Base-by-base conservation (phyloP, 116 monocot species). In the Dioscorea cayenensis region DNA sequence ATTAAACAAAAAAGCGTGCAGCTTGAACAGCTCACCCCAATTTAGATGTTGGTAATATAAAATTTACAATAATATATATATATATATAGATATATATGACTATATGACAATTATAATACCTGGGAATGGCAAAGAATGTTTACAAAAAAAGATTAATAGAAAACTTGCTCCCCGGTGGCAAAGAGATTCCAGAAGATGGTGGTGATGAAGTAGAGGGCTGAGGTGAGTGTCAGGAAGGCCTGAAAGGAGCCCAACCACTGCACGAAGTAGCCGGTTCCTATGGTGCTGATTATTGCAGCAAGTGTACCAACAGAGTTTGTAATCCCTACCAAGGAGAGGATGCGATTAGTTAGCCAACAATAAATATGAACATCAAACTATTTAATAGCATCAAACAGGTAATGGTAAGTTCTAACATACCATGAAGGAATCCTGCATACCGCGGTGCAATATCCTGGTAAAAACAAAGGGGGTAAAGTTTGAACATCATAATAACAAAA, bases 241-340 rank as follows among this genome's bases (percentile, higher is more conserved):
- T 90, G 92, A 72, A 95, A 92, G 6, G 95, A 95, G 67, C 95
- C 95, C 75, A 92, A 35, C 89, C 92, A 87, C 74, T 95, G 81
- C 21, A 92, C 95, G 29, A 91, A 91, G 55, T 91, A 95, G 8
- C 92, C 95, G 4, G 92, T 69, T 14, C 92, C 95, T 48, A 95
- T 86, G 13, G 95, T 95, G 82, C 95, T 90, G 67, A 92, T 77
- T 38, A 92, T 87, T 32, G 95, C 95, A 22, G 95, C 92, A 17
- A 92, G 14, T 3, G 95, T 95, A 22, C 92, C 95, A 5, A 73
- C 58, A 5, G 86, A 78, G 72, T 95, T 95, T 35, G 92, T 78
- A 60, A 95, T 83, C 52, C 95, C 91, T 95, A 19, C 19, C 19
- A 55, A n/a, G 55, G 13, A 18, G 5, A 14, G 14, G 5, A 18